These are phyloP conservation scores for Falciphora oryzae DNA, from an alignment of 2,329 filamentous ascomycete species.

Conservation along the genomic window DNA sequence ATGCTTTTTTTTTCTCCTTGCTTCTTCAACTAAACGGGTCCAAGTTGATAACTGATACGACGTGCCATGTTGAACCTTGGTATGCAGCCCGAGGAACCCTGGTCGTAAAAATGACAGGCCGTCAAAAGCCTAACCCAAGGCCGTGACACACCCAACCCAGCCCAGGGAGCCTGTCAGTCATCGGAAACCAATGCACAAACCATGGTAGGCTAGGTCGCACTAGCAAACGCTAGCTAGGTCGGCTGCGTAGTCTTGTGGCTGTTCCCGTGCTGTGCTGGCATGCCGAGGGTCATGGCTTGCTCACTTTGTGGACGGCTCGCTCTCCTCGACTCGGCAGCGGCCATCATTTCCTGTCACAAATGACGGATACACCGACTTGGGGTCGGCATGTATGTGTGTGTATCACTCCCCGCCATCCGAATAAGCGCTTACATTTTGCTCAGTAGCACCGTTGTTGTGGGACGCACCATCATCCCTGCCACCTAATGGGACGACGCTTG, in stretches of 20 bases:
- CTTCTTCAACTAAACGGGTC: no score
- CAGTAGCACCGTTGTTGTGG: no score
- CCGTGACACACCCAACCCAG: background rate
- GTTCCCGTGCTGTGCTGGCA: background rate
- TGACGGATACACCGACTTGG: background rate
- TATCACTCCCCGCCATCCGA: background rate
- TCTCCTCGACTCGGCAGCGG: background rate
- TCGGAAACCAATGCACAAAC: background rate
- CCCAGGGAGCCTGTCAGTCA: background rate
- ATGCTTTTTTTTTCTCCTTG: no score
- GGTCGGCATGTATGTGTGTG: background rate
- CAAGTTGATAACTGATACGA: no score
- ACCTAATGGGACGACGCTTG: background rate
- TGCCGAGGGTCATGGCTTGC: background rate
- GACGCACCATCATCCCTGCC: background rate
- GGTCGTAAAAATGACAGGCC: no score
- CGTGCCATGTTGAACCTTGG: no score
- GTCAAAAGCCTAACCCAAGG: background rate
- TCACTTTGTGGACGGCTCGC: no score
- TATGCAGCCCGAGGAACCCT: background rate
- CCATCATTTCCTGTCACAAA: background rate
- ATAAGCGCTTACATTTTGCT: background rate
- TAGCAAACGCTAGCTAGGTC: background rate
- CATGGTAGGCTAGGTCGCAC: background rate
- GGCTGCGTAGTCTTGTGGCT: background rate